Percentiles rank a stretch among this genome's conserved stretches.
Evolutionary conservation across 129 eudicot genomes (phyloP).

Genomic region (Escallonia herrerae): DNA sequence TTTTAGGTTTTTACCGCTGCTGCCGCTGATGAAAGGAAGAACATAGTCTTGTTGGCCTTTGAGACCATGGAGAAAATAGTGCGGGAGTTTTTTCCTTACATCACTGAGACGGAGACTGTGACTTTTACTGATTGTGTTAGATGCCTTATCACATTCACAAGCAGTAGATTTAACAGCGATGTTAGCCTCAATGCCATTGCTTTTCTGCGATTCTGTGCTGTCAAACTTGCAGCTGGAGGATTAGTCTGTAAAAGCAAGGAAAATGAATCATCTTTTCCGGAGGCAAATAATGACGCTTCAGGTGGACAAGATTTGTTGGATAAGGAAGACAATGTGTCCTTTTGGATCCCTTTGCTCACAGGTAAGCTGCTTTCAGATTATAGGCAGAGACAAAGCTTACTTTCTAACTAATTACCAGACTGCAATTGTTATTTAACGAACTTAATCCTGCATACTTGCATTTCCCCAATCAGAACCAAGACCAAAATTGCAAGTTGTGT

Average conservation of each 20-base stretch:
- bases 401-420: not conserved
- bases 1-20: constrained; percentile 85
- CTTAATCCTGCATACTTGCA: not conserved
- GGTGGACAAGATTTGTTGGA: constrained; percentile 40
- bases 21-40: constrained; percentile 98
- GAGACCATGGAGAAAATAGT: constrained; percentile 98
- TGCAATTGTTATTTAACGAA: no score
- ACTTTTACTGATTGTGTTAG: constrained; percentile 91
- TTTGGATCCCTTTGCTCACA: constrained; percentile 90
- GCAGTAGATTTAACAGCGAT: constrained; percentile 83
- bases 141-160: constrained; percentile 96
- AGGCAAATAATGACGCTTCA: constrained; percentile 21
- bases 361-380: constrained; percentile 33
- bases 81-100: constrained; percentile 91
- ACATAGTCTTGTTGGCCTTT: constrained; percentile 87
- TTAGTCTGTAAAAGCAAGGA: constrained; percentile 51
- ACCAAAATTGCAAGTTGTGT: not conserved
- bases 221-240: constrained; percentile 95
- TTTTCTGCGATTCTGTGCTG: constrained; percentile 96
- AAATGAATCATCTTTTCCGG: constrained; percentile 35
- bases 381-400: not conserved
- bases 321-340: constrained; percentile 58
- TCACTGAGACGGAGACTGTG: constrained; percentile 83
- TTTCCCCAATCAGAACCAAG: not conserved
- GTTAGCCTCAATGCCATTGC: constrained; percentile 99